Evolutionary conservation across 2,329 filamentous ascomycete species (phyloP), one percentile per base, ranked within the genome.

Genomic region (Colletotrichum siamense): DNA sequence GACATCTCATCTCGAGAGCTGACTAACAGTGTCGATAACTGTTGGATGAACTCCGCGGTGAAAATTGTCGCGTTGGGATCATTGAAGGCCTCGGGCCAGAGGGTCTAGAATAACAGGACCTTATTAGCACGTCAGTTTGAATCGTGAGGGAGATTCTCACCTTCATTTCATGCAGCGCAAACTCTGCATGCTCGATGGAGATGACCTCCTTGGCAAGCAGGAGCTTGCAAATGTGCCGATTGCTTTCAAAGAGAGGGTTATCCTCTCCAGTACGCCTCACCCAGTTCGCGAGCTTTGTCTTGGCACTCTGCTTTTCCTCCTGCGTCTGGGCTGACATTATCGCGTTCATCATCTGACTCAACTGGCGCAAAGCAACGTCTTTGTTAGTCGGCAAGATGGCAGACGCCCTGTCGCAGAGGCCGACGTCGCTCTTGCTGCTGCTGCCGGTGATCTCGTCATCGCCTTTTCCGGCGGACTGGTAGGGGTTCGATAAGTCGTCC

Each of bases 11-110:
- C 39, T 44, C 0, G 39, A 44, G 39, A 44, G 39, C 18, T 44
- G 39, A n/a, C 39, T 0, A 44, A 44, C 39, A 44, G 39, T 0
- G 39, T 44, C 39, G 16, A 44, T 0, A 44, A 44, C 8, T 44
- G 36, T 18, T 44, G 16, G 16, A 44, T 0, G 36, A n/a, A 44
- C 0, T 44, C 36, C 36, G 36, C 16, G 36, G 0, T 44, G 36
- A 44, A 0, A 3, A 18, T n/a, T 10, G 36, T 0, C 36, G 16
- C 36, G 0, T 44, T 9, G 5, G 36, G 36, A 0, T 10, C 0
- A 10, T 10, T 0, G 36, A 44, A 44, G 16, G 8, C 0, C 8
- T 0, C 0, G 8, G 36, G 36, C 16, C 16, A 44, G 36, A n/a
- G 8, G 0, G 36, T 10, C 36, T 44, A n/a, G 39, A 44, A 44